These are phyloP conservation scores for Mucor velutinosus DNA, from an alignment of 371 early-diverging fungal species.

Conservation along the genomic window DNA sequence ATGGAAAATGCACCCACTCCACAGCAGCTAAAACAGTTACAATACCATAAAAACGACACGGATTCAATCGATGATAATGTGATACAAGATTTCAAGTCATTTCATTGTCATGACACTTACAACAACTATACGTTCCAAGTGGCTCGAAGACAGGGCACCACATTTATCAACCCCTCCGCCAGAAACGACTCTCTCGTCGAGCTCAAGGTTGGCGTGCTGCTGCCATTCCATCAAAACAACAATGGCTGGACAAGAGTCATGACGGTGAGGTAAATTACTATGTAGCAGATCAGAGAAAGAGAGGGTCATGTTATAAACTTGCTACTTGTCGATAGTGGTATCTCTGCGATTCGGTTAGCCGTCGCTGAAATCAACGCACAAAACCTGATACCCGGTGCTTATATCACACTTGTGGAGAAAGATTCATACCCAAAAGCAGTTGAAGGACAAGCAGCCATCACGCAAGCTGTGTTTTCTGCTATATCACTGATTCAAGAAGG, in stretches of 20 bases:
- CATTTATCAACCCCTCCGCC: constrained; percentile 34
- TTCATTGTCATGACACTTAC: constrained; percentile 14
- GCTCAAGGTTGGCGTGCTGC: constrained; percentile 55
- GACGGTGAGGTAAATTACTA: constrained; percentile 38
- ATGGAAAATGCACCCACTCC: constrained; percentile 3
- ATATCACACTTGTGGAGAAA: constrained; percentile 58
- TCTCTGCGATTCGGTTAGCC: constrained; percentile 61
- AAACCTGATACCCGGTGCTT: constrained; percentile 58
- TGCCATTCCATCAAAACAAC: constrained; percentile 54
- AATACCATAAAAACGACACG: not conserved
- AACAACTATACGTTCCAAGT: constrained; percentile 37
- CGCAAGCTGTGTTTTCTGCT: constrained; percentile 58
- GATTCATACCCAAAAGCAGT: constrained; percentile 59
- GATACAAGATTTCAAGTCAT: constrained; percentile 8
- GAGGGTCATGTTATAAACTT: not conserved
- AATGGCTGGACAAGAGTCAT: constrained; percentile 39
- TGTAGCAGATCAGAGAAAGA: not conserved
- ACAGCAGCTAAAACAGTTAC: not conserved
- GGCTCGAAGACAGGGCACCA: constrained; percentile 28
- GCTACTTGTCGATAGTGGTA: constrained; percentile 37
- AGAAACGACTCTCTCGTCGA: constrained; percentile 33
- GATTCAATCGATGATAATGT: not conserved
- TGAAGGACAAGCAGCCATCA: constrained; percentile 47
- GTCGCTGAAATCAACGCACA: constrained; percentile 59
- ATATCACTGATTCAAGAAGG: constrained; percentile 61